Evolutionary conservation across 805 yeast genomes (phyloP), one percentile per base, ranked within the genome.

Genomic region (Sporopachydermia lactativora): DNA sequence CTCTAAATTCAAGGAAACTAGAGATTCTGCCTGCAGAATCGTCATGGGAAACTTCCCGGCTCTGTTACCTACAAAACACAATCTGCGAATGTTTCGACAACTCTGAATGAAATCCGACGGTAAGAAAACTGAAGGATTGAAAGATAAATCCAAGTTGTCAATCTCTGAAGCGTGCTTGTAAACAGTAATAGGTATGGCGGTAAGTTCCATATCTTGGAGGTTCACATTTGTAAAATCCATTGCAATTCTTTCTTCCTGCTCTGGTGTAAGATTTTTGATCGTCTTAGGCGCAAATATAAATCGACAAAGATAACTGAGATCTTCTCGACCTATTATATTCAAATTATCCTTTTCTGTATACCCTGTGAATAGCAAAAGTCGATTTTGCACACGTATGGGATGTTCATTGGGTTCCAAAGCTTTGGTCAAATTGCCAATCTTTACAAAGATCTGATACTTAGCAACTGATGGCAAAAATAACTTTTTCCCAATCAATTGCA

Each of bases 101-200:
- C 80, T 59, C 54, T 85, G 94, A 51, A 88, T 76, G 54, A 88
- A 88, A 53, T 86, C 95, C 42, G 75, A 61, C 0, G 96, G 94
- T 24, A 88, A 64, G 44, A 77, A 74, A 41, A 89, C 78, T 14
- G 94, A 81, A 3, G 95, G 94, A 54, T 88, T 88, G 46, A 80
- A 75, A 2, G 94, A 81, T 5, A 85, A 84, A 57, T 88, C 89
- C 45, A 88, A 65, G 45, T 77, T 69, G 49, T 81, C 81, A 43
- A 88, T 84, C 46, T 83, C 89, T 42, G 78, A 71, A 1, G 95
- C 82, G 44, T 75, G 82, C 49, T 75, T 81, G 54, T 80, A 85
- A 46, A 88, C 73, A 18, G 81, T 69, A 41, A 84, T 80, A 0
- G 96, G 96, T 4, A 89, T 81, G 15, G 84, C 83, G 46, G 83